These are phyloP conservation scores for Penstemon barbatus DNA, from an alignment of 257 asterid genomes.

Conservation along the genomic window DNA sequence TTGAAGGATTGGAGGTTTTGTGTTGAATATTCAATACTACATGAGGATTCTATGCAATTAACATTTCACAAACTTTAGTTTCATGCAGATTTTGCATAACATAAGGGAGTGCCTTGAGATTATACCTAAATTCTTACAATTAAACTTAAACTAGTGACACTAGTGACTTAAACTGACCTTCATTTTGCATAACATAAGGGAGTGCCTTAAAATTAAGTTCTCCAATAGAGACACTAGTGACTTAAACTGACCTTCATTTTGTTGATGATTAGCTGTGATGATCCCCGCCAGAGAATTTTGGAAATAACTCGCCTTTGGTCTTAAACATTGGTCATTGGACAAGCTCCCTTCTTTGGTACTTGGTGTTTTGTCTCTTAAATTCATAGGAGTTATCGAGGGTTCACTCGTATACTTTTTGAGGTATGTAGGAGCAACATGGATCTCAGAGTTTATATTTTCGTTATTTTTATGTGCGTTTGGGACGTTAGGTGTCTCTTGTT, in stretches of 20 bases:
- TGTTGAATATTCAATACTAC: background rate
- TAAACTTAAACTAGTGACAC: too few relatives aligned
- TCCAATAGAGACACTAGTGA: background rate
- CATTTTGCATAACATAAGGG: too few relatives aligned
- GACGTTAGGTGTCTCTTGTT: slow-evolving; percentile 23
- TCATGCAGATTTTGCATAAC: too few relatives aligned
- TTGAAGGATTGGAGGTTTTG: background rate
- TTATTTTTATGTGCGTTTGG: slow-evolving; percentile 9
- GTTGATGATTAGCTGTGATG: slow-evolving; percentile 46
- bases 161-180: background rate
- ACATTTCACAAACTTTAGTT: too few relatives aligned
- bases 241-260: slow-evolving; percentile 43
- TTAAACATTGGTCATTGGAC: slow-evolving; percentile 2
- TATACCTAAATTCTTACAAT: too few relatives aligned
- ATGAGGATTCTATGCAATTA: too few relatives aligned
- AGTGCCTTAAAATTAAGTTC: background rate
- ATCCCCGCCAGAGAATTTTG: slow-evolving; percentile 76
- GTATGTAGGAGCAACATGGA: slow-evolving; percentile 34
- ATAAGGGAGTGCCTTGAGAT: too few relatives aligned
- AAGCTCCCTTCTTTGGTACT: slow-evolving; percentile 10
- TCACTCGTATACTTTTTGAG: slow-evolving; percentile 64
- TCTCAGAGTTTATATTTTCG: slow-evolving; percentile 22
- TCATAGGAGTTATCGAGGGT: slow-evolving; percentile 36
- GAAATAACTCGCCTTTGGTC: slow-evolving; percentile 34
- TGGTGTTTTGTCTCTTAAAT: slow-evolving; percentile 14